A percentile compares a stretch with the other conserved stretches of the same genome.
Evolutionary conservation across 2,329 filamentous ascomycete species (phyloP).

Genomic region (Reticulascus tulasneorum): DNA sequence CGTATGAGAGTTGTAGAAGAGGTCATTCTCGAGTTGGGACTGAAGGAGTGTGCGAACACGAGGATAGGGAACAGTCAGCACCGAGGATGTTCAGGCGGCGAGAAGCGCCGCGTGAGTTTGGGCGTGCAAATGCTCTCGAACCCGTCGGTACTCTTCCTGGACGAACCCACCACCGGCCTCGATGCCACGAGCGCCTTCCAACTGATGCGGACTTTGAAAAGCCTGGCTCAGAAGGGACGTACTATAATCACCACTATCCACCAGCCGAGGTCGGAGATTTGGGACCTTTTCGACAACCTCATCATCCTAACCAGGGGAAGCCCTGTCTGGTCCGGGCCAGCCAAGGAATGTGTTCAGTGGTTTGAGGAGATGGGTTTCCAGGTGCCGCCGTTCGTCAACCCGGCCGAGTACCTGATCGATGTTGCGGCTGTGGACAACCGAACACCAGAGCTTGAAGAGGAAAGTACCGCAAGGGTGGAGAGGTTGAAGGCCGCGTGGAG

Average conservation of each 20-base stretch:
- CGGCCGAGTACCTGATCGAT: slow-evolving; percentile 73
- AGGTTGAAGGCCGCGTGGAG: slow-evolving; percentile 58
- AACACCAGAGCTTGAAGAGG: slow-evolving; percentile 59
- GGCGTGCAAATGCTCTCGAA: slow-evolving; percentile 77
- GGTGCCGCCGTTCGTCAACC: slow-evolving; percentile 70
- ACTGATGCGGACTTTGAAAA: slow-evolving; percentile 66
- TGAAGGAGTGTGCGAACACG: slow-evolving; percentile 75
- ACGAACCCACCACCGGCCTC: slow-evolving; percentile 75
- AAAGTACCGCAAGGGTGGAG: slow-evolving; percentile 57
- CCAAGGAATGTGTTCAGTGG: slow-evolving; percentile 56
- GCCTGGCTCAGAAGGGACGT: slow-evolving; percentile 61
- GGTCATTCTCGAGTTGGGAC: slow-evolving; percentile 69
- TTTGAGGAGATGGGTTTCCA: slow-evolving; percentile 58
- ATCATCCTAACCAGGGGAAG: slow-evolving; percentile 64
- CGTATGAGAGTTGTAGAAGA: slow-evolving; percentile 65
- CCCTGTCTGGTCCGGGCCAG: slow-evolving; percentile 63
- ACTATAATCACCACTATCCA: slow-evolving; percentile 74
- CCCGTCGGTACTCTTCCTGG: slow-evolving; percentile 71
- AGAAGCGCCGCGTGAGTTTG: slow-evolving; percentile 72
- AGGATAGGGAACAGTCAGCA: slow-evolving; percentile 67
- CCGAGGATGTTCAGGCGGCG: slow-evolving; percentile 74
- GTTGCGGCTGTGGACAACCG: slow-evolving; percentile 71
- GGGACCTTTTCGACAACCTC: slow-evolving; percentile 70
- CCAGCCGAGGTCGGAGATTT: slow-evolving; percentile 75
- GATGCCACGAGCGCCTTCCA: slow-evolving; percentile 76